phyloP scores from a whole-genome alignment of 352 stramenopile genomes.

The Pythium aphanidermatum region DNA sequence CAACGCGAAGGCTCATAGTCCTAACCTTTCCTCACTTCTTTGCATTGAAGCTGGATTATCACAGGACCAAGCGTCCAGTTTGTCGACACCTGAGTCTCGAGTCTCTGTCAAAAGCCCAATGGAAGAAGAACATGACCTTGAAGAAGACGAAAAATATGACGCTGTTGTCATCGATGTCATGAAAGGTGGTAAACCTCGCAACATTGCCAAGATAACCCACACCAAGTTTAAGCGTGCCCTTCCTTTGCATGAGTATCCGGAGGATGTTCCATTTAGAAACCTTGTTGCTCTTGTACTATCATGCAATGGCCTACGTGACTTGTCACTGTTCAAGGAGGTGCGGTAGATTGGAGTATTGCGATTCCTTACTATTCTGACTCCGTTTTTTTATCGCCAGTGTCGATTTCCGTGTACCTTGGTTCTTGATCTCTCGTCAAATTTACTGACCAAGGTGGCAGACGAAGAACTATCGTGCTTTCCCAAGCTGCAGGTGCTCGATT shows the following conservation, averaged over 20 bases:
- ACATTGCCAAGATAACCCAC: constrained; percentile 45
- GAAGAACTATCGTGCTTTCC: constrained; percentile 45
- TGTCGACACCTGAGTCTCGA: too few relatives aligned
- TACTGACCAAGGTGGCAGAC: constrained; percentile 45
- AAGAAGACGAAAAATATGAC: constrained; percentile 42
- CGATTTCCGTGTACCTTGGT: constrained; percentile 46
- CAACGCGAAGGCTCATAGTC: background rate
- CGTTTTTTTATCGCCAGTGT: constrained; percentile 25
- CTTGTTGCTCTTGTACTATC: constrained; percentile 58
- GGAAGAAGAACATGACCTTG: constrained; percentile 4
- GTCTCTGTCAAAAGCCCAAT: too few relatives aligned
- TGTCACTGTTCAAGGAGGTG: constrained; percentile 57
- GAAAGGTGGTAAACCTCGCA: constrained; percentile 49
- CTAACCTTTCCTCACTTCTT: background rate
- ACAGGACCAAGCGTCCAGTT: too few relatives aligned
- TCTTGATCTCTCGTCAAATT: constrained; percentile 62
- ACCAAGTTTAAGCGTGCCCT: constrained; percentile 38
- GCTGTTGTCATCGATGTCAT: constrained; percentile 38
- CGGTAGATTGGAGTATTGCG: background rate
- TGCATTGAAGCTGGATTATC: too few relatives aligned
- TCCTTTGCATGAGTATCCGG: constrained; percentile 41
- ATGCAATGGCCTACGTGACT: constrained; percentile 42
- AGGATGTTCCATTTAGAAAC: constrained; percentile 45
- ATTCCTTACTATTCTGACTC: background rate
- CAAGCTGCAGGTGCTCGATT: constrained; percentile 57